Conservation (phyloP, 1,284 basidiomycete species). For the Leccinum solheimii region DNA sequence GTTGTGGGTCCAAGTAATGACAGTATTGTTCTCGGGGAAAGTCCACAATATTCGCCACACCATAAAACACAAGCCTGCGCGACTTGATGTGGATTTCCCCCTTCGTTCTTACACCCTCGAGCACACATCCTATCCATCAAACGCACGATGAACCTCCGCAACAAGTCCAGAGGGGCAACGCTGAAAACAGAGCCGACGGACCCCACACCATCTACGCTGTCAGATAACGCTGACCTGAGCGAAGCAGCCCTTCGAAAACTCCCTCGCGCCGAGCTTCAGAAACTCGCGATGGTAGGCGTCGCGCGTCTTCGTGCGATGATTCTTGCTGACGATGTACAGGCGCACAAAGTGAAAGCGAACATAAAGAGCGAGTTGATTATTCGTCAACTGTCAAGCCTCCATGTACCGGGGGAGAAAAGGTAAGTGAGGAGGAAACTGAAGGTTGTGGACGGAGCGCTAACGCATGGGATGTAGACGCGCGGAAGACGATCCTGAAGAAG, state of each 20-base stretch:
- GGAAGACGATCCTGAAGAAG: slow-evolving; percentile 12
- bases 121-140: neutral
- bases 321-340: slow-evolving; percentile 15
- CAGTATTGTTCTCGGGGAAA: slow-evolving; percentile 19
- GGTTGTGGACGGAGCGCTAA: neutral
- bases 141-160: slow-evolving; percentile 13
- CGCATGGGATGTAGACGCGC: slow-evolving; percentile 8
- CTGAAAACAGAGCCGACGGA: neutral
- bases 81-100: neutral
- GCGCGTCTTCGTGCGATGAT: neutral
- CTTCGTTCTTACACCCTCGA: neutral
- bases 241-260: slow-evolving; percentile 27
- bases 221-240: slow-evolving; percentile 3
- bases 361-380: slow-evolving; percentile 32
- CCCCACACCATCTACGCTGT: neutral
- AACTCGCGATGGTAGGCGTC: slow-evolving; percentile 29
- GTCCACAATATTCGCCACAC: slow-evolving; percentile 1
- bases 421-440: neutral
- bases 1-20: slow-evolving; percentile 21
- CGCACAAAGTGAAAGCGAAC: slow-evolving; percentile 28
- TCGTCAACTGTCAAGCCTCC: slow-evolving; percentile 15
- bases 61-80: slow-evolving; percentile 6
- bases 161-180: slow-evolving; percentile 9
- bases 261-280: slow-evolving; percentile 28
- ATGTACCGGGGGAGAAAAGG: slow-evolving; percentile 12